Conservation (phyloP, 768 basidiomycete genomes). For the Termitomyces sp. region DNA sequence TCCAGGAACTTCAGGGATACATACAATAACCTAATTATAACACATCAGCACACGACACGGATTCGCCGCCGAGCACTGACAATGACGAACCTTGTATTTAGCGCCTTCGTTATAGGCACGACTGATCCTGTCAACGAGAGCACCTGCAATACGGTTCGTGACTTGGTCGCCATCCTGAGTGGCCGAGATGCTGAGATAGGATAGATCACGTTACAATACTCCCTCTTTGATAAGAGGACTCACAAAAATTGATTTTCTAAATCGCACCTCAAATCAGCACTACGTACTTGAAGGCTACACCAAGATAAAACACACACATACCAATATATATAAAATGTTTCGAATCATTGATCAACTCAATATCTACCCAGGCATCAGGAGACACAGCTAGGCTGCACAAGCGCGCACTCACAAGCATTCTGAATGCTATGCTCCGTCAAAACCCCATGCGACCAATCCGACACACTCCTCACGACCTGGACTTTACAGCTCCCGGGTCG, state of each 20-base stretch:
- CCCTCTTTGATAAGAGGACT: no score
- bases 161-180: conserved; percentile 62
- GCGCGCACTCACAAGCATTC: conserved; percentile 69
- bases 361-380: conserved; percentile 42
- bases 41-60: neutral
- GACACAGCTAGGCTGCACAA: no score
- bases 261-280: conserved; percentile 9
- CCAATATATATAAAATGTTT: conserved; percentile 92
- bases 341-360: conserved; percentile 75
- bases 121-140: conserved; percentile 81
- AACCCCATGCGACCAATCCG: conserved; percentile 85
- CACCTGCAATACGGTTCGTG: conserved; percentile 77
- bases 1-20: conserved; percentile 88
- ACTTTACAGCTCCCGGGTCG: conserved; percentile 53
- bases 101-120: conserved; percentile 62
- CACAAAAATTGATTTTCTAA: conserved; percentile 88
- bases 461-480: conserved; percentile 82
- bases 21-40: conserved; percentile 62
- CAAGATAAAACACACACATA: conserved; percentile 29
- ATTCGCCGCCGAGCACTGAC: no score
- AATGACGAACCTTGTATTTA: conserved; percentile 65
- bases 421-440: conserved; percentile 80
- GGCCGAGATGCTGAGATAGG: conserved; percentile 54
- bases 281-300: no score
- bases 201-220: neutral